These are phyloP conservation scores for Hamigera avellanea DNA, from an alignment of 495 filamentous ascomycete species.

Conservation along the genomic window DNA sequence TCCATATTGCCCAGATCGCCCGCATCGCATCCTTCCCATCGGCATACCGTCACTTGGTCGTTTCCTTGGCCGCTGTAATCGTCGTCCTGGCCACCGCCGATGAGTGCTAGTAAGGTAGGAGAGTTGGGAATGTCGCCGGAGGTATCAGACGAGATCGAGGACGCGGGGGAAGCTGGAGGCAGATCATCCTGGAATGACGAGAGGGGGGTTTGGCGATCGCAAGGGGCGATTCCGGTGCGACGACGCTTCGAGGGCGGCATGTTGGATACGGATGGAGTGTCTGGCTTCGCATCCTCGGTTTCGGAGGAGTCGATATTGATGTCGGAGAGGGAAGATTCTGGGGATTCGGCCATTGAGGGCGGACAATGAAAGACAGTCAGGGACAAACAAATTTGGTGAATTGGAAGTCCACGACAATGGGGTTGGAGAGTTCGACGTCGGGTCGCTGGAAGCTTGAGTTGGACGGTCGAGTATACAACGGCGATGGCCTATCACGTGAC, in stretches of 20 bases:
- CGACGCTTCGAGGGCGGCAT: slow-evolving; percentile 43
- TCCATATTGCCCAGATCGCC: slow-evolving; percentile 91
- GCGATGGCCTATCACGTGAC: slow-evolving; percentile 15
- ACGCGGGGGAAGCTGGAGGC: slow-evolving; percentile 29
- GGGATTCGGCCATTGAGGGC: slow-evolving; percentile 34
- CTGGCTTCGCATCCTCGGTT: slow-evolving; percentile 36
- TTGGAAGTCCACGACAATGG: not conserved
- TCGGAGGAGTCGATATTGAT: slow-evolving; percentile 36
- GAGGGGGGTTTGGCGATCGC: slow-evolving; percentile 38
- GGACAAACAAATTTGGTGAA: slow-evolving; percentile 3
- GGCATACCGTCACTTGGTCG: slow-evolving; percentile 82
- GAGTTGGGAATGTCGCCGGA: slow-evolving; percentile 60
- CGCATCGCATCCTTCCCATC: slow-evolving; percentile 74
- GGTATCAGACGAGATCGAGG: slow-evolving; percentile 75
- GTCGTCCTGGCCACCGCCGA: slow-evolving; percentile 50
- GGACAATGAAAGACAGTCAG: not conserved
- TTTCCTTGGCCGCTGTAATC: slow-evolving; percentile 63
- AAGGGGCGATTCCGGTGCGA: slow-evolving; percentile 35
- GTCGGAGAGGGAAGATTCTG: slow-evolving; percentile 40
- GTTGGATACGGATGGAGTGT: slow-evolving; percentile 22
- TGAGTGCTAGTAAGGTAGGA: slow-evolving; percentile 28
- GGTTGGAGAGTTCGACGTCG: no score
- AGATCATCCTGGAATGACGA: slow-evolving; percentile 29
- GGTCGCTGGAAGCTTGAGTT: no score
- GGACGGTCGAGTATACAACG: slow-evolving; percentile 11